Evolutionary conservation across 441 rosid genomes (phyloP), one percentile per base, ranked within the genome.

Genomic region (Gossypium schwendimanii): DNA sequence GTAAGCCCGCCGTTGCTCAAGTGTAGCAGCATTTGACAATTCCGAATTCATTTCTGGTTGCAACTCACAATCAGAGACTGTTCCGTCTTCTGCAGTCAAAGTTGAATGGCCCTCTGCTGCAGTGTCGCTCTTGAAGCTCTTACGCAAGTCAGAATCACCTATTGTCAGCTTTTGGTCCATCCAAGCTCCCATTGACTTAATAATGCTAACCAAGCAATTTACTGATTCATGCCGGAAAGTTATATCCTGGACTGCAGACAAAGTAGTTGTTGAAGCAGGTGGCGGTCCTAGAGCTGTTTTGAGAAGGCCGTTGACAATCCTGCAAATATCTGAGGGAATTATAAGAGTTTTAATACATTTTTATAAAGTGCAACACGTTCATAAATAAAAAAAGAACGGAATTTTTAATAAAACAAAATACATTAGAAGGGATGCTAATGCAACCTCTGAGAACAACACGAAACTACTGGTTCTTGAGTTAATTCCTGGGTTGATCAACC

Each of bases 211-310:
- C 84, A 95, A 85, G 84, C 98, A 91, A 85, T 89, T 96, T 61
- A 96, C 99, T 73, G 99, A 96, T 87, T 96, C 99, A 74, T 93
- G 91, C 74, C 98, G 82, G 76, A 96, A 96, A 62, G 99, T 87
- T 58, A 88, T 81, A 79, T 96, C 97, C 84, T 96, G 99, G 80
- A 85, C 91, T 0, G 91, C 64, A 64, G 99, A 86, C 78, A 96
- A 78, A 69, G 94, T 89, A 39, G 99, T 91, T 47, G 92, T 84
- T 60, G 94, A 91, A 79, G 98, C 98, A 82, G 97, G 81, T 64
- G 99, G 89, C 2, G 98, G 99, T 77, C 99, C 99, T 58, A 96
- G 84, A 74, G 98, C 97, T 68, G 98, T 93, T 90, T 93, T 95
- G 58, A 89, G 85, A 79, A 95, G 97, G 71, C 99, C 97, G 78